Conservation (phyloP, 106 monocot species). For the Allium fistulosum region DNA sequence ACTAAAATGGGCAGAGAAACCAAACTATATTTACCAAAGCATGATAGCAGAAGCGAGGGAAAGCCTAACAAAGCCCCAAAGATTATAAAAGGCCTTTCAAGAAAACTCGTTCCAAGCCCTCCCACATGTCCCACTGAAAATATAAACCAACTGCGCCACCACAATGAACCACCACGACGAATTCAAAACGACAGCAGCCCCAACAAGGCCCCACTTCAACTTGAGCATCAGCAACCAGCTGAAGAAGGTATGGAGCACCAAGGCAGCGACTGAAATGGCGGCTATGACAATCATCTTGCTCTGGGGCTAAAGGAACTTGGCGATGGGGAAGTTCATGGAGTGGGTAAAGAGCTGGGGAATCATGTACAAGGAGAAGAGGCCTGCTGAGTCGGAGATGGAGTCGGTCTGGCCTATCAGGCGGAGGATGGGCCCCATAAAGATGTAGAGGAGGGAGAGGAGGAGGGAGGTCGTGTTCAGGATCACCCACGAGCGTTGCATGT, state of each 20-base stretch:
- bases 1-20: too few species aligned
- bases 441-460: conserved; percentile 20
- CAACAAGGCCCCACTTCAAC: conserved; percentile 17
- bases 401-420: conserved; percentile 24
- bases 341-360: conserved; percentile 24
- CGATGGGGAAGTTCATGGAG: conserved; percentile 23
- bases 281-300: conserved; percentile 24
- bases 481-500: conserved; percentile 39
- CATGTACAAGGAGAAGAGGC: conserved; percentile 17
- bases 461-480: conserved; percentile 22
- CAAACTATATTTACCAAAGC: conserved; percentile 21
- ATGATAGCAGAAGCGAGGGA: conserved; percentile 32
- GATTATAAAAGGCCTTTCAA: conserved; percentile 21
- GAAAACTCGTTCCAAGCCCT: conserved; percentile 27
- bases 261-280: neutral
- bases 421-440: conserved; percentile 18
- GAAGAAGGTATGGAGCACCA: conserved; percentile 18
- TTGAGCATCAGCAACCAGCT: conserved; percentile 21
- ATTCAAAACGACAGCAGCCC: conserved; percentile 15
- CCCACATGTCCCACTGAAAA: conserved; percentile 17
- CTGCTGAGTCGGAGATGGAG: conserved; percentile 20
- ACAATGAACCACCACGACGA: conserved; percentile 22
- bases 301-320: conserved; percentile 32
- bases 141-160: conserved; percentile 22
- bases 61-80: conserved; percentile 28